A percentile compares a stretch with the other conserved stretches of the same genome.
These are phyloP conservation scores for Penicillium aurantiogriseum DNA, from an alignment of 2,329 filamentous ascomycete genomes.

Conservation along the genomic window DNA sequence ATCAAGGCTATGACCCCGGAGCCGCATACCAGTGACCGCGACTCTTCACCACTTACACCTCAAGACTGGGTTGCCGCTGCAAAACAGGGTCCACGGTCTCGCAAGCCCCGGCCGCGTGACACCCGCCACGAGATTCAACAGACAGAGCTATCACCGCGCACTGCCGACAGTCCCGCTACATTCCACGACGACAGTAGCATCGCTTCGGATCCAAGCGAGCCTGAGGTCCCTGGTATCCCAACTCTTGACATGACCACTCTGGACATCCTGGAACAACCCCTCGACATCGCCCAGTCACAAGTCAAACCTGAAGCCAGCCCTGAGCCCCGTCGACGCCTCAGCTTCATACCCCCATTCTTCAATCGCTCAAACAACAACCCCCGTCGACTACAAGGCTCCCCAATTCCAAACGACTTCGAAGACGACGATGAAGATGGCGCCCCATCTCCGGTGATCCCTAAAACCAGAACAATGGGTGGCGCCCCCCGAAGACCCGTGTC, in stretches of 20 bases:
- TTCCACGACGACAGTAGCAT: conserved; percentile 31
- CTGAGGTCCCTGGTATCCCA: conserved; percentile 27
- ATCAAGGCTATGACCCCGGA: conserved; percentile 19
- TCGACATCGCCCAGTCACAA: conserved; percentile 14
- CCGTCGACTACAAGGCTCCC: conserved; percentile 28
- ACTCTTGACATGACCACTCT: conserved; percentile 34
- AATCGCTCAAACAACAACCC: conserved; percentile 25
- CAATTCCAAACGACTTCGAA: conserved; percentile 22
- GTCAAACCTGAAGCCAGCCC: conserved; percentile 17
- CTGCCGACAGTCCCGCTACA: conserved; percentile 22
- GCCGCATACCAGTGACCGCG: conserved; percentile 3
- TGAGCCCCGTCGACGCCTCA: conserved; percentile 34
- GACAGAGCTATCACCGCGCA: conserved; percentile 5
- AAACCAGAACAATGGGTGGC: conserved; percentile 25
- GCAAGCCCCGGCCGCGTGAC: conserved; percentile 14
- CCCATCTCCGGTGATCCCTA: conserved; percentile 36
- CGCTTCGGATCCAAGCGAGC: conserved; percentile 26
- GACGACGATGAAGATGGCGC: conserved; percentile 33
- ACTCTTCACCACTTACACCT: conserved; percentile 37
- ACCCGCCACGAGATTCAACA: conserved; percentile 5
- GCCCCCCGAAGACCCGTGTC: conserved; percentile 13
- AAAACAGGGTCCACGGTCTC: conserved; percentile 24
- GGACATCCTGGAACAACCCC: conserved; percentile 27
- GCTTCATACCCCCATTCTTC: conserved; percentile 39
- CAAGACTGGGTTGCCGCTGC: conserved; percentile 46